These are phyloP conservation scores for Candida andamanensis DNA, from an alignment of 805 yeast genomes.

Conservation along the genomic window DNA sequence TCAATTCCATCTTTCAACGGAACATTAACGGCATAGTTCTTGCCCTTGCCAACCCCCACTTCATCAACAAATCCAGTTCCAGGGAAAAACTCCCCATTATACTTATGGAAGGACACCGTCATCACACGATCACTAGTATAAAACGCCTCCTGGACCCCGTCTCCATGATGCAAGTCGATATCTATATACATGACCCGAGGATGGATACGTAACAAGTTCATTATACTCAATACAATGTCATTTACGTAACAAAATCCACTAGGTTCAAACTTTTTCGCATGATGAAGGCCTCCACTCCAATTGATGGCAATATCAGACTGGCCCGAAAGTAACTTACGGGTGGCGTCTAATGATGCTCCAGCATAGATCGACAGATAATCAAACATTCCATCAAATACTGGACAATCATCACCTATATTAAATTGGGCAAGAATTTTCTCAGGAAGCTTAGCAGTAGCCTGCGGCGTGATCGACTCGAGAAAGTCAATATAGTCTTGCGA, in stretches of 20 bases:
- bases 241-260: conserved; percentile 93
- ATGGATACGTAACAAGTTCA: conserved; percentile 80
- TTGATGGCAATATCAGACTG: conserved; percentile 92
- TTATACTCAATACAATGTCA: conserved; percentile 85
- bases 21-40: conserved; percentile 81
- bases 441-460: conserved; percentile 54
- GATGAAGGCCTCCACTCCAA: conserved; percentile 96
- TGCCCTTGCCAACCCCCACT: conserved; percentile 83
- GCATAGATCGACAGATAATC: conserved; percentile 85
- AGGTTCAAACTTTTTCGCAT: conserved; percentile 92
- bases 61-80: conserved; percentile 95
- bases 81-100: conserved; percentile 91
- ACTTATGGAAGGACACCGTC: conserved; percentile 95
- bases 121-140: conserved; percentile 91
- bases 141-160: conserved; percentile 97
- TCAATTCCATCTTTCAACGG: conserved; percentile 95
- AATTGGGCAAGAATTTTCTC: conserved; percentile 57
- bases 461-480: conserved; percentile 71
- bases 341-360: conserved; percentile 93
- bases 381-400: conserved; percentile 90
- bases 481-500: conserved; percentile 82
- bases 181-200: conserved; percentile 92
- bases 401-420: conserved; percentile 92
- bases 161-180: conserved; percentile 95
- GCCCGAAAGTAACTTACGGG: conserved; percentile 77